Evolutionary conservation across 2,329 filamentous ascomycete genomes (phyloP).

Genomic region (Cadophora sp.): DNA sequence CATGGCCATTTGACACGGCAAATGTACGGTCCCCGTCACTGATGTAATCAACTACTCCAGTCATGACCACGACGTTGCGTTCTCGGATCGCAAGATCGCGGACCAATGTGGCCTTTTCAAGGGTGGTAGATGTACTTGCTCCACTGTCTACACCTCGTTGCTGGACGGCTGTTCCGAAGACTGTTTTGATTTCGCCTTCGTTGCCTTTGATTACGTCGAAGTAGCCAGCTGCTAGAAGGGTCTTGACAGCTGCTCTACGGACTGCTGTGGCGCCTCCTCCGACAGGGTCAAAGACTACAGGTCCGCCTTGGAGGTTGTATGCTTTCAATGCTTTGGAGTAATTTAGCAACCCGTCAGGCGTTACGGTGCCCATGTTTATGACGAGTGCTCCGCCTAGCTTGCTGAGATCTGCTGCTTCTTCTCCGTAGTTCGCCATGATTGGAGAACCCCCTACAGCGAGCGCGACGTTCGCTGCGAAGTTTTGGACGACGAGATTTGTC

Average conservation of each 20-base stretch:
- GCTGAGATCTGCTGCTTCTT: conserved; percentile 83
- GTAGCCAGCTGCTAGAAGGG: conserved; percentile 75
- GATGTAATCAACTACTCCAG: conserved; percentile 78
- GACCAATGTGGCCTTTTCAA: conserved; percentile 69
- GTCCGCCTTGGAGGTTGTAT: conserved; percentile 79
- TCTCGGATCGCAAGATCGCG: conserved; percentile 70
- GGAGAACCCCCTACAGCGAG: conserved; percentile 85
- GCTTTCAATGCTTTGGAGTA: conserved; percentile 77
- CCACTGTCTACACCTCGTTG: conserved; percentile 88
- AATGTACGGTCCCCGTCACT: conserved; percentile 75
- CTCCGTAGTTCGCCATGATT: conserved; percentile 90
- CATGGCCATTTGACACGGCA: conserved; percentile 78
- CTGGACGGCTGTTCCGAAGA: conserved; percentile 64
- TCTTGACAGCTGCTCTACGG: conserved; percentile 73
- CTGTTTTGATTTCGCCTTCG: conserved; percentile 82
- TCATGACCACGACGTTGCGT: conserved; percentile 79
- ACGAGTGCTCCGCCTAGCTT: conserved; percentile 79
- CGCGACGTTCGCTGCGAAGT: conserved; percentile 91
- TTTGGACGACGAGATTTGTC: conserved; percentile 96
- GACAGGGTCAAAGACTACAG: conserved; percentile 87
- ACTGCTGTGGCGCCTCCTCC: conserved; percentile 84
- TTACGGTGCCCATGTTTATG: conserved; percentile 94
- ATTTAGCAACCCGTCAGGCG: conserved; percentile 73
- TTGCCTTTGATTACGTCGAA: conserved; percentile 95
- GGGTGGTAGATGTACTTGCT: conserved; percentile 56